phyloP scores from a whole-genome alignment of 768 basidiomycete genomes.

The Termitomyces sp. region DNA sequence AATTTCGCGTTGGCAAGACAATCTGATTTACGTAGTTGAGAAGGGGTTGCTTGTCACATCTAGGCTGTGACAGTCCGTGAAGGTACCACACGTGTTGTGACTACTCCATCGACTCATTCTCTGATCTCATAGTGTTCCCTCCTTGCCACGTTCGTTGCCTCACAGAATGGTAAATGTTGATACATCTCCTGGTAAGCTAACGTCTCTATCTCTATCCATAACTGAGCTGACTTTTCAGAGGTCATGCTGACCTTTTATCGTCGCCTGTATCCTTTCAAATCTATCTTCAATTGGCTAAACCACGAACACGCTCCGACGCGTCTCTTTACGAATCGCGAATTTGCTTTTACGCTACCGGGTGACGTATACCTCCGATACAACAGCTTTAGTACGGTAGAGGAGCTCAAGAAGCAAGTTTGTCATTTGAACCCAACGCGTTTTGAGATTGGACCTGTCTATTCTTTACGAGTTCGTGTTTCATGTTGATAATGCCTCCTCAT shows the following conservation, averaged over 20 bases:
- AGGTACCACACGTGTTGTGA: slow-evolving; percentile 6
- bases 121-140: not conserved
- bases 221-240: slow-evolving; percentile 20
- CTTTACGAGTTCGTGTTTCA: slow-evolving; percentile 59
- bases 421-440: slow-evolving; percentile 87
- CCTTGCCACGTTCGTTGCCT: not conserved
- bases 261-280: slow-evolving; percentile 91
- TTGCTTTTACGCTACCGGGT: slow-evolving; percentile 86
- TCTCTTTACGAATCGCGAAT: slow-evolving; percentile 91
- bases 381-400: slow-evolving; percentile 79
- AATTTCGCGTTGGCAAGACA: not conserved
- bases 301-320: slow-evolving; percentile 77
- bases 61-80: not conserved
- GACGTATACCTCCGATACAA: slow-evolving; percentile 95
- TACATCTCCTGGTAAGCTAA: slow-evolving; percentile 13
- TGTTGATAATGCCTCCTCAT: not conserved
- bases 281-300: slow-evolving; percentile 92
- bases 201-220: not conserved
- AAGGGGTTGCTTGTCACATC: not conserved
- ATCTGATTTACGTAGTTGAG: not conserved
- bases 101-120: not conserved
- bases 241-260: slow-evolving; percentile 71
- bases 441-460: slow-evolving; percentile 95
- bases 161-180: slow-evolving; percentile 5
- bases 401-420: slow-evolving; percentile 87